These are phyloP conservation scores for Daldinia vernicosa DNA, from an alignment of 495 filamentous ascomycete genomes.

Conservation along the genomic window DNA sequence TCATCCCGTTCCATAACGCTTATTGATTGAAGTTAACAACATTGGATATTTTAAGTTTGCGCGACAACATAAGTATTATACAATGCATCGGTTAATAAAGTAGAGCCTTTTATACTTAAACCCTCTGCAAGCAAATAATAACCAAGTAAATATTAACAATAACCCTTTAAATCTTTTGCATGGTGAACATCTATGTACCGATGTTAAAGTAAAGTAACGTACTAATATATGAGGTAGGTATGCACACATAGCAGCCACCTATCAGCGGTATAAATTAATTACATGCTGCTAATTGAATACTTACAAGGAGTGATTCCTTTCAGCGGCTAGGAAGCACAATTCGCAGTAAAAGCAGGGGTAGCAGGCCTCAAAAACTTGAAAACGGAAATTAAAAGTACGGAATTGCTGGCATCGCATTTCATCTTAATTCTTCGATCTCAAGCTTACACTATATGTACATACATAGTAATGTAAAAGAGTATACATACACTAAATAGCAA, in stretches of 20 bases:
- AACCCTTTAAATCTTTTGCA: background rate
- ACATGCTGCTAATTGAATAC: constrained; percentile 23
- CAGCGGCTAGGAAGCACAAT: constrained; percentile 6
- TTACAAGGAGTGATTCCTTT: constrained; percentile 22
- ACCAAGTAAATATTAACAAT: too few species aligned
- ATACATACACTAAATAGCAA: too few species aligned
- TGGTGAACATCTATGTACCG: background rate
- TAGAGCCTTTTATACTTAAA: too few species aligned
- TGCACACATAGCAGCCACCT: background rate
- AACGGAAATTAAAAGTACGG: constrained; percentile 36
- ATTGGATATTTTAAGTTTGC: background rate
- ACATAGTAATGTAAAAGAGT: background rate
- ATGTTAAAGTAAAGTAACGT: too few species aligned
- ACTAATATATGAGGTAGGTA: background rate
- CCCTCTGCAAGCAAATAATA: too few species aligned
- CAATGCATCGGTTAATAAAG: background rate
- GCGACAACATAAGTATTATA: background rate
- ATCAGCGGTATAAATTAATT: constrained; percentile 29
- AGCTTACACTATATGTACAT: background rate
- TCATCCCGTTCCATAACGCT: background rate
- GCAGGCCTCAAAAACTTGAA: constrained; percentile 27
- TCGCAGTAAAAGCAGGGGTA: constrained; percentile 20
- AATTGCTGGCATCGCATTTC: constrained; percentile 8
- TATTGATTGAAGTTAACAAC: background rate
- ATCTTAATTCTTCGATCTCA: background rate